Evolutionary conservation across 2,329 filamentous ascomycete genomes (phyloP).

Genomic region (Grosmannia clavigera): DNA sequence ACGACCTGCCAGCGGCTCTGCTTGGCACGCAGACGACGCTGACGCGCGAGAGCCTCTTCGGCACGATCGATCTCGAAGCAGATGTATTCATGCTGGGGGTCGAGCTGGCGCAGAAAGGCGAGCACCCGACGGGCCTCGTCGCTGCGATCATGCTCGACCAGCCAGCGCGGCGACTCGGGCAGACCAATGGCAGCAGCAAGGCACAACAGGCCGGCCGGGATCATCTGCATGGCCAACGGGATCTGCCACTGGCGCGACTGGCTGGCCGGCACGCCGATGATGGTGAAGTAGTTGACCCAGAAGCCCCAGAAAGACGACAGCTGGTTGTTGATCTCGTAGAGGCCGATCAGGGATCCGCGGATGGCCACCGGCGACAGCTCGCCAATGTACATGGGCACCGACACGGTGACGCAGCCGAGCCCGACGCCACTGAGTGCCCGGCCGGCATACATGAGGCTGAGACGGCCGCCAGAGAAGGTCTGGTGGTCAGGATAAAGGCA

Average conservation of each 20-base stretch:
- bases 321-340: constrained; percentile 22
- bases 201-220: constrained; percentile 19
- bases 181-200: constrained; percentile 16
- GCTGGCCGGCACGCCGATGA: constrained; percentile 7
- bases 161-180: constrained; percentile 27
- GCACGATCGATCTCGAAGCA: constrained; percentile 12
- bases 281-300: constrained; percentile 14
- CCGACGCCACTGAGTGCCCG: constrained; percentile 27
- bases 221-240: constrained; percentile 28
- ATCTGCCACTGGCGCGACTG: constrained; percentile 26
- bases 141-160: constrained; percentile 22
- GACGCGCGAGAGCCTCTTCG: constrained; percentile 56
- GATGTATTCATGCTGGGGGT: constrained; percentile 49
- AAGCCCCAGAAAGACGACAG: constrained; percentile 38
- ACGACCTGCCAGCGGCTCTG: constrained; percentile 30
- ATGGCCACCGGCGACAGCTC: constrained; percentile 41
- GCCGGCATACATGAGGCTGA: constrained; percentile 4
- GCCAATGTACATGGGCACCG: constrained; percentile 45
- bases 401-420: constrained; percentile 35
- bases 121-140: constrained; percentile 28
- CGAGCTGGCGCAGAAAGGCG: constrained; percentile 23
- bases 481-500: background rate
- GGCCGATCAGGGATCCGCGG: constrained; percentile 25
- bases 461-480: background rate
- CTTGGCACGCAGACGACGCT: constrained; percentile 48